Conservation (phyloP, 305 asterid species). For the Petunia hybrid region DNA sequence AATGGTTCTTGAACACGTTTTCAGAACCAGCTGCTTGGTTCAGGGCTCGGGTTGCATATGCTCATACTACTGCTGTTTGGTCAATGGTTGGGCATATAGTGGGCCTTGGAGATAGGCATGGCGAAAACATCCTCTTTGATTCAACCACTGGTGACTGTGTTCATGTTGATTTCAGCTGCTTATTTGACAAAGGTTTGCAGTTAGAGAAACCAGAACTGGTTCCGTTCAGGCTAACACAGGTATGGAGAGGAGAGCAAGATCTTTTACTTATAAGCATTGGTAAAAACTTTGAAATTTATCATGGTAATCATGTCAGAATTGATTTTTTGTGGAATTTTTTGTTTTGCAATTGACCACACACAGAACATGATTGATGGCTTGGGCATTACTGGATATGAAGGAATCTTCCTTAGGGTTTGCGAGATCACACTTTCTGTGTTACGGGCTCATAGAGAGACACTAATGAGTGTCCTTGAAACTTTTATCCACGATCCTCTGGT, state of each 20-base stretch:
- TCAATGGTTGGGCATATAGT: slow-evolving; percentile 99
- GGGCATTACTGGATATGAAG: slow-evolving; percentile 98
- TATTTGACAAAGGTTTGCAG: slow-evolving; percentile 97
- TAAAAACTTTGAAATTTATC: slow-evolving; percentile 21
- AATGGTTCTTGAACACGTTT: slow-evolving; percentile 94
- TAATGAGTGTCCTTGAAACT: slow-evolving; percentile 93
- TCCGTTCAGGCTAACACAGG: slow-evolving; percentile 99
- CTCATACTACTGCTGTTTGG: slow-evolving; percentile 99
- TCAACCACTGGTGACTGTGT: slow-evolving; percentile 99
- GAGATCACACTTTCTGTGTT: slow-evolving; percentile 90
- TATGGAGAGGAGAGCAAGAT: slow-evolving; percentile 37
- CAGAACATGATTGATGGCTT: slow-evolving; percentile 99
- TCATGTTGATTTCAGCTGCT: slow-evolving; percentile 99
- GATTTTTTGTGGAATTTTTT: slow-evolving; percentile 4
- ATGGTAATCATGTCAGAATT: slow-evolving; percentile 21
- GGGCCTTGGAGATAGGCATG: slow-evolving; percentile 99
- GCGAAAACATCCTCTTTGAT: slow-evolving; percentile 97
- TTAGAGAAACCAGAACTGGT: slow-evolving; percentile 97
- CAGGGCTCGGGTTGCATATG: slow-evolving; percentile 94
- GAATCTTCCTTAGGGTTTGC: slow-evolving; percentile 82
- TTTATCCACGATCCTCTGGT: slow-evolving; percentile 98
- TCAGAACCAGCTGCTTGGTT: slow-evolving; percentile 99
- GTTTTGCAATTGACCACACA: slow-evolving; percentile 32
- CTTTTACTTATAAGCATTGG: slow-evolving; percentile 12
- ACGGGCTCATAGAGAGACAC: slow-evolving; percentile 91